Percentiles rank a stretch among this genome's conserved stretches.
Conservation (phyloP, 345 rosid genomes). For the Cardamine chenopodiifolia region DNA sequence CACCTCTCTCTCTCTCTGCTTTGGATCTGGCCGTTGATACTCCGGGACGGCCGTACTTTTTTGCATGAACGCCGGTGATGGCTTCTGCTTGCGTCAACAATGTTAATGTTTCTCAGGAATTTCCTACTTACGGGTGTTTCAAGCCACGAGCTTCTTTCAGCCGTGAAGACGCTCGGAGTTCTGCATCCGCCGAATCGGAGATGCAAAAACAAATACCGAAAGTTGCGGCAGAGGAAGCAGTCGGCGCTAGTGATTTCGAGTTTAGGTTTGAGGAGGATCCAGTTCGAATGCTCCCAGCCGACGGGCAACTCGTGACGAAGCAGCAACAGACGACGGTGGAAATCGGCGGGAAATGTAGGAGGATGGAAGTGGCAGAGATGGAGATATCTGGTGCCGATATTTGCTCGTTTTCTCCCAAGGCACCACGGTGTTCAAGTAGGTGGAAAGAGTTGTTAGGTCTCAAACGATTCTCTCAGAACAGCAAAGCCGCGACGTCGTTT, state of each 20-base stretch:
- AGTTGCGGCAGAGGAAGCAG: conserved; percentile 18
- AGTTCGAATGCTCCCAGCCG: conserved; percentile 78
- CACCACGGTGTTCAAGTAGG: conserved; percentile 89
- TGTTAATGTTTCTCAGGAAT: conserved; percentile 62
- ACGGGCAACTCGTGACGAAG: conserved; percentile 73
- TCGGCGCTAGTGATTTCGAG: conserved; percentile 65
- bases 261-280: conserved; percentile 75
- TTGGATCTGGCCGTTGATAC: conserved; percentile 37
- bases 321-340: conserved; percentile 39
- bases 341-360: conserved; percentile 44
- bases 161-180: conserved; percentile 49
- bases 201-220: conserved; percentile 9
- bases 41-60: neutral
- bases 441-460: conserved; percentile 91
- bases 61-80: conserved; percentile 52
- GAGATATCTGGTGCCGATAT: conserved; percentile 53
- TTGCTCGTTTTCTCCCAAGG: conserved; percentile 69
- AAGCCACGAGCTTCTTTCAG: conserved; percentile 63
- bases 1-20: neutral
- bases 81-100: conserved; percentile 89
- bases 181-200: conserved; percentile 26
- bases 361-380: conserved; percentile 35
- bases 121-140: conserved; percentile 63
- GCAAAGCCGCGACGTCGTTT: conserved; percentile 16
- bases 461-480: conserved; percentile 57